Evolutionary conservation across 352 stramenopile genomes (phyloP), one percentile per base, ranked within the genome.

Genomic region (Pythium brassicae): DNA sequence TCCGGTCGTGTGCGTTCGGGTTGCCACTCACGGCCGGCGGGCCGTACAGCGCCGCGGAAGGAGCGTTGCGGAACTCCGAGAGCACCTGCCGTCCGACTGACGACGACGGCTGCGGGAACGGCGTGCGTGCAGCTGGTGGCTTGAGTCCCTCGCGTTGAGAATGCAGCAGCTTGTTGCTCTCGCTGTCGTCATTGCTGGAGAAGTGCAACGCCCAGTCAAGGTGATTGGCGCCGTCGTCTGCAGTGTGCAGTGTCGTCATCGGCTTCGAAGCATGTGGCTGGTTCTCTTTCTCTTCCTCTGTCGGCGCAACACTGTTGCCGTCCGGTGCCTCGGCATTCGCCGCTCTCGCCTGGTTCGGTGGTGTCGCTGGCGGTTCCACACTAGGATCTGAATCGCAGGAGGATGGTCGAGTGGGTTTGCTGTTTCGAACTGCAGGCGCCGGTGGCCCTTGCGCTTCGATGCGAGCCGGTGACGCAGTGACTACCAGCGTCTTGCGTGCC

Each of bases 51-150:
- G 78, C 62, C 7, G 72, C 57, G 0, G 78, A 83, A 0, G 83
- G 67, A 64, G 87, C 81, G 2, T 76, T 86, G n/a, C 80, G 79
- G 34, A 74, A 81, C 37, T 90, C 78, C 2, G 83, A 91, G 15
- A 89, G 59, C 7, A 91, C 71, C 55, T 92, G 80, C 29, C 76
- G 72, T 2, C 80, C 75, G 22, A 88, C 68, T 6, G 77, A 87
- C 19, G 80, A 87, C 2, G 54, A 1, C 2, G 25, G 47, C 15
- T 35, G 47, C 11, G 19, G 19, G n/a, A 26, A 46, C 40, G 25
- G 20, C 3, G 27, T 7, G 8, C 26, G 15, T 26, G 47, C 8
- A 25, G 44, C 25, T 53, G 62, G 10, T 56, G 39, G 4, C 10
- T 37, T 51, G 8, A 15, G 17, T 27, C n/a, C n/a, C n/a, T 46